A percentile compares a stretch with the other conserved stretches of the same genome.
phyloP scores from a whole-genome alignment of 164 flowering plant genomes.

The Vitis labrusca region DNA sequence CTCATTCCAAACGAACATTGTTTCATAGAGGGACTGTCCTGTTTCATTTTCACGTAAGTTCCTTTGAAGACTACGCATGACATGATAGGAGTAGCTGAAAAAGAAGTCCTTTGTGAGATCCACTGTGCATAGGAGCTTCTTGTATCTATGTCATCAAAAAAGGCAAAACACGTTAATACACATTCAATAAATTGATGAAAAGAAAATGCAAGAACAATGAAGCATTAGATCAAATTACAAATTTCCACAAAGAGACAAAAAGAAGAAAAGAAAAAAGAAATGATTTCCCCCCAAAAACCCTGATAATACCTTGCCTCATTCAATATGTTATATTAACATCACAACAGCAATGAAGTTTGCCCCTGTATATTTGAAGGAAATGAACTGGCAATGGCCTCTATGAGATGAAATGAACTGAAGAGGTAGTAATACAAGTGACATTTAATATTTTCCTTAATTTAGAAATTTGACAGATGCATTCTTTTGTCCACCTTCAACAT shows the following conservation, averaged over 20 bases:
- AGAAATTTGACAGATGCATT: not conserved
- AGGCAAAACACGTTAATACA: slow-evolving; percentile 28
- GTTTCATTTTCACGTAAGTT: slow-evolving; percentile 58
- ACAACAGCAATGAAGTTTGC: slow-evolving; percentile 46
- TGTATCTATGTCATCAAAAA: slow-evolving; percentile 72
- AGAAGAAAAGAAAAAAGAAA: slow-evolving; percentile 6
- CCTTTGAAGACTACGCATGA: slow-evolving; percentile 92
- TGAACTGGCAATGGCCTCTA: slow-evolving; percentile 29
- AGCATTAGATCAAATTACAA: slow-evolving; percentile 13
- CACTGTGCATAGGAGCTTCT: slow-evolving; percentile 94
- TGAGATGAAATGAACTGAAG: slow-evolving; percentile 17
- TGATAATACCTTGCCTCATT: slow-evolving; percentile 50
- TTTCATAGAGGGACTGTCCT: slow-evolving; percentile 58
- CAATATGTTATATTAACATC: slow-evolving; percentile 51
- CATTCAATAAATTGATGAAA: slow-evolving; percentile 9
- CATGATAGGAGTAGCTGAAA: slow-evolving; percentile 97
- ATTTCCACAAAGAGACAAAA: slow-evolving; percentile 4
- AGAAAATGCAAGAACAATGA: slow-evolving; percentile 3
- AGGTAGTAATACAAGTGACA: slow-evolving; percentile 9
- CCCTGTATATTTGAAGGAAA: slow-evolving; percentile 45
- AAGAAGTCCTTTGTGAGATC: slow-evolving; percentile 99
- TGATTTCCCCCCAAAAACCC: slow-evolving; percentile 29
- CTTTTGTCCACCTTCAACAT: not conserved
- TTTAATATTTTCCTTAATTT: not conserved
- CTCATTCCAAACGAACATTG: slow-evolving; percentile 99